Base-by-base conservation (phyloP, 1,284 basidiomycete genomes). In the Cystobasidium slooffiae region DNA sequence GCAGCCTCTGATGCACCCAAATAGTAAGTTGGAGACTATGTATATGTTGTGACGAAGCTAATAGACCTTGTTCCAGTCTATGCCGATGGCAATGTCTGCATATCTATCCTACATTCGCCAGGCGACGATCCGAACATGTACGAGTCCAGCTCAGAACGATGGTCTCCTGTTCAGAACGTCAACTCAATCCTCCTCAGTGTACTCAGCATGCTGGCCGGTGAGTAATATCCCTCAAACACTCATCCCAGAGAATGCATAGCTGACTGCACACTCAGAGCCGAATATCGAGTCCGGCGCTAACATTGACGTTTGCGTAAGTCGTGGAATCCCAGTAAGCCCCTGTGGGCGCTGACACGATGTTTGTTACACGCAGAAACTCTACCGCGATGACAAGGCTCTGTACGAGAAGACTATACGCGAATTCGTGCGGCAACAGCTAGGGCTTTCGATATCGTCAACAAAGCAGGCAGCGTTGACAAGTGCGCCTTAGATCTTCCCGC, bases 261-360 rank as follows among this genome's bases (percentile, higher is more conserved):
- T 63, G 41, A 73, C 24, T 9, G 1, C 3, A 22, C 16, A 22
- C 20, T 16, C 66, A 90, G 96, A 99, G 85, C 97, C 97, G n/a
- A 99, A 99, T 83, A 87, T 98, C 68, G 97, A 99, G 84, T 94
- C 91, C 78, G 96, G 96, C 44, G 97, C 97, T 59, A 98, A 98
- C 84, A 92, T 99, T 75, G 96, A 99, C 75, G 84, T 83, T 49
- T 84, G 83, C 79, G 83, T 83, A 74, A 78, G 83, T 9, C 24
- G 8, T n/a, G 20, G 53, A 5, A 9, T 7, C 47, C 3, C 1
- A n/a, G 46, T 41, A 37, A 6, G 12, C 43, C 62, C 18, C 14
- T n/a, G 24, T 31, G 5, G 6, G 22, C 6, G 18, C 31, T n/a
- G 39, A n/a, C 39, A 16, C 62, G 49, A 52, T 41, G 12, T 18